phyloP scores from a whole-genome alignment of 1,284 basidiomycete species.

The Abortiporus biennis region DNA sequence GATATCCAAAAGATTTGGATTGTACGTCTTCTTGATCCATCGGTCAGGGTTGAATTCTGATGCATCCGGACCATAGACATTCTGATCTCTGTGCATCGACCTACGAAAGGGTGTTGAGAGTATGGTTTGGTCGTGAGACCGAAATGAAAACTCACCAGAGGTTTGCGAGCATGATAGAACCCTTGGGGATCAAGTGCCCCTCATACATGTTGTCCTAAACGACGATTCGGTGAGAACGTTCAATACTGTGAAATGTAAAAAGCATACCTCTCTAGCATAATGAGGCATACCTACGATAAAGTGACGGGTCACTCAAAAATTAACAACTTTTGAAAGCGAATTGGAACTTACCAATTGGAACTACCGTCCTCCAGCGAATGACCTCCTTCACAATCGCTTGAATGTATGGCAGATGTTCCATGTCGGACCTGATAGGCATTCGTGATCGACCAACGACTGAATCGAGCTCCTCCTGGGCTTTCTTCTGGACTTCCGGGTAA shows the following conservation, averaged over 20 bases:
- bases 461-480: too few relatives aligned
- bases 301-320: too few relatives aligned
- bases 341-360: too few relatives aligned
- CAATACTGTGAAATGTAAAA: too few relatives aligned
- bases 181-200: conserved; percentile 21
- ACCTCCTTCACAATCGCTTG: conserved; percentile 22
- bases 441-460: conserved; percentile 31
- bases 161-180: conserved; percentile 11
- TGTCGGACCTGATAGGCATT: conserved; percentile 19
- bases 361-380: too few relatives aligned
- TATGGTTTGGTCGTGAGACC: too few relatives aligned
- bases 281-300: too few relatives aligned
- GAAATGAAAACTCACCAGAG: neutral
- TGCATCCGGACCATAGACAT: neutral
- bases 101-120: neutral
- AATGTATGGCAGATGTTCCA: conserved; percentile 23
- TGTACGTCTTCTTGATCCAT: neutral
- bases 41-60: conserved; percentile 3
- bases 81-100: neutral
- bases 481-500: conserved; percentile 24
- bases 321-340: too few relatives aligned
- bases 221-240: too few relatives aligned
- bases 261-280: too few relatives aligned
- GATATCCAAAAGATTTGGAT: too few relatives aligned
- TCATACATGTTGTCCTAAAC: conserved; percentile 15